Base-by-base conservation (phyloP, 306 rosid genomes). In the Medicago lupulina region DNA sequence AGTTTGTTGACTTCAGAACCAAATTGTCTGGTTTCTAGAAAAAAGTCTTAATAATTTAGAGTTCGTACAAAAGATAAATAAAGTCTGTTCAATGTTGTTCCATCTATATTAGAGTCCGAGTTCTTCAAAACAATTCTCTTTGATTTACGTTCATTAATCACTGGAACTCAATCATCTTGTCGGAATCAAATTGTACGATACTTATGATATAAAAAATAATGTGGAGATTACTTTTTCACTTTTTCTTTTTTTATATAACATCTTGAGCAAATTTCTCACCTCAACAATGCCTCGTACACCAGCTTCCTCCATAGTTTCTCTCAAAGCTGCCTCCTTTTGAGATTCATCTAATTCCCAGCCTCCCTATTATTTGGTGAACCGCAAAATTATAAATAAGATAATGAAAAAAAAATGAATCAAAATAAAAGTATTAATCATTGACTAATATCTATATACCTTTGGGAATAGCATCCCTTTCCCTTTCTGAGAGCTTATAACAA, bases 321-420 rank as follows among this genome's bases (percentile, higher is more conserved):
- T 70, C 61, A 81, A 63, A 78, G 98, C 98, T 53, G 98, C 98
- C 82, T 89, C 92, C 81, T 82, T 89, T 72, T 85, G 92, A 19
- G 97, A 87, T 85, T 94, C 97, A 55, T 94, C 98, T 15, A 70
- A 23, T 73, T 94, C 98, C 98, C 98, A 94, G 2, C 98, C 98
- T 84, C 98, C 98, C 98, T 94, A 85, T 1, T 57, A 1, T 69
- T 76, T 19, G 68, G 63, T 70, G 59, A 81, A 74, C 79, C 57
- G 78, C 8, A 62, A 15, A 23, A 23, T 58, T 60, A 76, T 23
- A 50, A 47, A 3, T 54, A 13, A 60, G 39, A 23, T 34, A 38
- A n/a, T 10, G 8, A 4, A 36, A 70, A 49, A 49, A 59, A 74
- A 80, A 59, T 80, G 39, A 80, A 62, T 15, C 4, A 4, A 43